These are phyloP conservation scores for Microdochium bolleyi DNA, from an alignment of 2,329 filamentous ascomycete genomes.

Conservation along the genomic window DNA sequence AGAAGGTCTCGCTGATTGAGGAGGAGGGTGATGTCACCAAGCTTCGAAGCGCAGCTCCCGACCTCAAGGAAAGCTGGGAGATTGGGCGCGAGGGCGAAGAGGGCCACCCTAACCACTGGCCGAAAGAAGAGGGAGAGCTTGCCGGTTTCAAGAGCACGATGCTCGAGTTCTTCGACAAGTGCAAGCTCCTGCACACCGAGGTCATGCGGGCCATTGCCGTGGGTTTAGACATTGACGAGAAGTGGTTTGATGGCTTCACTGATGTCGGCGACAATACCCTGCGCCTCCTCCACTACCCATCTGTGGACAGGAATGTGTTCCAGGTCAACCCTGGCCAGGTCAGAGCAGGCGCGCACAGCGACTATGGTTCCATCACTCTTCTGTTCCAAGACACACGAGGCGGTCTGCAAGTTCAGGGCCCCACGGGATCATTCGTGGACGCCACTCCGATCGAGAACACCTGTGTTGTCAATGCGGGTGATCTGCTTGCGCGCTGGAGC, in stretches of 20 bases:
- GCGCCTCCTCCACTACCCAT: constrained; percentile 69
- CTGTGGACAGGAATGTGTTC: constrained; percentile 59
- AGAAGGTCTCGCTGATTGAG: constrained; percentile 57
- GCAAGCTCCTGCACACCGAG: constrained; percentile 65
- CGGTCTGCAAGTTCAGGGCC: constrained; percentile 55
- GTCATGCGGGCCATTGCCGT: constrained; percentile 80
- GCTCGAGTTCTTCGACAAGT: constrained; percentile 65
- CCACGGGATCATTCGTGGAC: constrained; percentile 71
- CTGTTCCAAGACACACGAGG: constrained; percentile 53
- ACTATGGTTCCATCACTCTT: constrained; percentile 54
- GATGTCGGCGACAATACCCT: constrained; percentile 64
- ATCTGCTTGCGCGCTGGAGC: constrained; percentile 79
- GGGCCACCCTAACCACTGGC: constrained; percentile 73
- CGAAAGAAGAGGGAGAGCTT: constrained; percentile 39
- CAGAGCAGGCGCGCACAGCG: constrained; percentile 69
- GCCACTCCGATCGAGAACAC: constrained; percentile 75
- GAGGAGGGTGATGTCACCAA: constrained; percentile 49
- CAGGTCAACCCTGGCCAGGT: constrained; percentile 60
- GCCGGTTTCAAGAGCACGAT: constrained; percentile 63
- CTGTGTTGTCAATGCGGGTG: constrained; percentile 83
- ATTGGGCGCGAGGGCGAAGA: constrained; percentile 53
- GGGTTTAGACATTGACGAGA: constrained; percentile 64
- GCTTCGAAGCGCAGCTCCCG: constrained; percentile 49
- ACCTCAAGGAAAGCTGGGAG: constrained; percentile 59
- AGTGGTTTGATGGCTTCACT: constrained; percentile 71